Evolutionary conservation across 208 protist genomes (phyloP), one percentile per base, ranked within the genome.

Genomic region (Novymonas esmeraldas): DNA sequence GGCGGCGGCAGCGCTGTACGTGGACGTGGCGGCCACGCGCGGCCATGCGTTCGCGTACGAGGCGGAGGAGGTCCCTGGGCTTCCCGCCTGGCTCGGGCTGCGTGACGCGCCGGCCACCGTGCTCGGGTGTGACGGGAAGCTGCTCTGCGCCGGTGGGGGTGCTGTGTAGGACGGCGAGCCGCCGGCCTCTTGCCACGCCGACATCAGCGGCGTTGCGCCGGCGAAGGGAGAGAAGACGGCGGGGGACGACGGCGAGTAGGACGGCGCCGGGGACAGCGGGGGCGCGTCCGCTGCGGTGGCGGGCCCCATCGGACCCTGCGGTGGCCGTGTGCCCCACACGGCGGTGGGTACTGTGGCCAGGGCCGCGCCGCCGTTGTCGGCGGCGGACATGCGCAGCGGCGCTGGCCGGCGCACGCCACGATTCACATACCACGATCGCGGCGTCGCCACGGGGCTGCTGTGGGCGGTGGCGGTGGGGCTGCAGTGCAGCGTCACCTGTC

Each of bases 181-280:
- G 39, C 6, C 29, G 39, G 50, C 18, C 10, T 69, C 69, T 0
- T 75, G 54, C 61, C 44, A 64, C n/a, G 61, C 54, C 16, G 46
- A 34, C 36, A 44, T 41, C 41, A 20, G 51, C 61, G 62, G 57
- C 54, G 69, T 42, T 14, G 44, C 29, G 16, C 55, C 31, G 9
- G 61, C 56, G 33, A 75, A 36, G 3, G 69, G 69, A 42, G 69
- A 75, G 45, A 56, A 63, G 28, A 58, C 41, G 18, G 22, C 44
- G 0, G 69, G 54, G 36, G 61, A 75, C n/a, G 69, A 75, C 33
- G 60, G 61, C 45, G 54, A 58, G 46, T 58, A 75, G 9, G 69
- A 50, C 0, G 44, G 61, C 16, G 61, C 48, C 14, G 59, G 67
- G 11, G 67, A 73, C 38, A 28, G 29, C 26, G 54, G 48, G 10